Evolutionary conservation across 1,139 yeast genomes (phyloP).

Genomic region (Suhomyces anneliseae): DNA sequence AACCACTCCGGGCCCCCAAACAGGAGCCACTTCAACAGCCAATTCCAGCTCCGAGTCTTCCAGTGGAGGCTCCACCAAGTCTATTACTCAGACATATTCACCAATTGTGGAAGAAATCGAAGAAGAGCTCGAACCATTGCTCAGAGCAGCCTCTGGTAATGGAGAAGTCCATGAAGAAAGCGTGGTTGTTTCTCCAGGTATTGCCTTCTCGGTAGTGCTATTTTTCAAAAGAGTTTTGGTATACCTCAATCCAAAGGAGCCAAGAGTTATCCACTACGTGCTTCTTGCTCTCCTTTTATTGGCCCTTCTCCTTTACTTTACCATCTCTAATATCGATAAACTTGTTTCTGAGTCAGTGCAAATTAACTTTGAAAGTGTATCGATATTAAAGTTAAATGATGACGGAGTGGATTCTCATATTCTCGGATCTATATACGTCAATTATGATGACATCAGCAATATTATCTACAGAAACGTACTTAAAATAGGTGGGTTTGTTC

Average conservation of each 20-base stretch:
- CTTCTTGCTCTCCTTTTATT: conserved; percentile 17
- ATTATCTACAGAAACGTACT: conserved; percentile 21
- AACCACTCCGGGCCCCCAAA: neutral
- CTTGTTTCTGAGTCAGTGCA: conserved; percentile 20
- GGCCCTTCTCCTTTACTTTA: conserved; percentile 18
- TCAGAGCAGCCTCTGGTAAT: conserved; percentile 2
- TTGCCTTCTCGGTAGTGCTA: neutral
- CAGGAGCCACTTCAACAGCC: neutral
- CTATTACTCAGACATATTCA: neutral
- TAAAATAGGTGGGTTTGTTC: conserved; percentile 19
- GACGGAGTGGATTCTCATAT: conserved; percentile 27
- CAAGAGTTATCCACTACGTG: conserved; percentile 15
- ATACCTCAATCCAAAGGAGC: conserved; percentile 15
- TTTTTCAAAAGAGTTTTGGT: neutral
- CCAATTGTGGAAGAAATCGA: conserved; percentile 6
- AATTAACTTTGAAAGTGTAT: conserved; percentile 19
- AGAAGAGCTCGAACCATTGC: conserved; percentile 7
- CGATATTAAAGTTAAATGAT: conserved; percentile 23
- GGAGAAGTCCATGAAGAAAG: neutral
- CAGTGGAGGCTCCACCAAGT: neutral
- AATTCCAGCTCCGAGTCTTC: neutral
- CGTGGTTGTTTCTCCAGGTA: neutral
- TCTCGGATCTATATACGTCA: conserved; percentile 23
- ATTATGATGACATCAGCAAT: conserved; percentile 26
- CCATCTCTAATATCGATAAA: conserved; percentile 17